These are phyloP conservation scores for Rhododendron ovatum DNA, from an alignment of 148 eudicot genomes.

Conservation along the genomic window DNA sequence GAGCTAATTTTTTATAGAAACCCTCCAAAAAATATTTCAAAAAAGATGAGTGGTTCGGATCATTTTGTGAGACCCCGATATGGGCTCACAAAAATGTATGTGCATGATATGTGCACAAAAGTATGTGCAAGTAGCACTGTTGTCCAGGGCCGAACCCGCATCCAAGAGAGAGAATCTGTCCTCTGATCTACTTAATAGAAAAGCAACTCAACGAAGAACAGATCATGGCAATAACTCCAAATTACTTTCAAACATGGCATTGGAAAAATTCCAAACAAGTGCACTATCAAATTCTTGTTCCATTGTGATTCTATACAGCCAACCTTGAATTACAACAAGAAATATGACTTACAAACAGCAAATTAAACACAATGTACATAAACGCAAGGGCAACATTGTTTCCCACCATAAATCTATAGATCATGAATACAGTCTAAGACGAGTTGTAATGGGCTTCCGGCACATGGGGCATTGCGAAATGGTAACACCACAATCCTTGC, in stretches of 20 bases:
- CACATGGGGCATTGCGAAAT: constrained; percentile 58
- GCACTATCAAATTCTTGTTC: neutral
- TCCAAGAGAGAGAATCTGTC: neutral
- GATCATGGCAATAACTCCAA: neutral
- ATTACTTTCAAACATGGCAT: neutral
- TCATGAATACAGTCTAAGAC: constrained; percentile 52
- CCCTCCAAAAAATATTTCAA: too few species aligned
- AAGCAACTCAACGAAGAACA: neutral
- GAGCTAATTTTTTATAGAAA: too few species aligned
- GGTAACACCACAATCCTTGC: constrained; percentile 65
- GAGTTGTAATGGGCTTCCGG: constrained; percentile 51
- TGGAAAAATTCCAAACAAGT: neutral
- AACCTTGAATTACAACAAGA: neutral
- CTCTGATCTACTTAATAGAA: neutral
- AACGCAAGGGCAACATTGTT: neutral
- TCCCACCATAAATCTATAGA: neutral
- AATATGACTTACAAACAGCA: neutral
- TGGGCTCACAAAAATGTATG: too few species aligned
- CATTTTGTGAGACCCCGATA: too few species aligned
- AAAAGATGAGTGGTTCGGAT: too few species aligned
- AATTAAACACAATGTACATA: neutral
- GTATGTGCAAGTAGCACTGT: too few species aligned
- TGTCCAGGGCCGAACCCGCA: neutral
- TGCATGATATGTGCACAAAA: too few species aligned
- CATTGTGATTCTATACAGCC: neutral